A percentile compares a stretch with the other conserved stretches of the same genome.
These are phyloP conservation scores for Pseudomassariella vexata DNA, from an alignment of 2,329 filamentous ascomycete species.

Conservation along the genomic window DNA sequence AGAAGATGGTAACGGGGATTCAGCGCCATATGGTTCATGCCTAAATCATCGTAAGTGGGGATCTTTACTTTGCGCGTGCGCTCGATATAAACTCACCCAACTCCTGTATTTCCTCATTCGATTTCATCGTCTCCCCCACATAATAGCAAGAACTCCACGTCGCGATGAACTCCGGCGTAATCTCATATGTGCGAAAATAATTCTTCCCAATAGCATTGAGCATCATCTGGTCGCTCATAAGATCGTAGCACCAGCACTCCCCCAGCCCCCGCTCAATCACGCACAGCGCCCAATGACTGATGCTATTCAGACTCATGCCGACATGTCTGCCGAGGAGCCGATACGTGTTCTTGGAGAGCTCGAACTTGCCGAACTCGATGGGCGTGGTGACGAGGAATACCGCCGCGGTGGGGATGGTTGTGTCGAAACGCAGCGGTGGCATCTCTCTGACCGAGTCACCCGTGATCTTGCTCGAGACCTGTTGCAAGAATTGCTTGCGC, in stretches of 20 bases:
- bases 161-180: slow-evolving; percentile 19
- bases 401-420: slow-evolving; percentile 12
- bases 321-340: slow-evolving; percentile 20
- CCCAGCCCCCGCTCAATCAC: slow-evolving; percentile 19
- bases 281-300: slow-evolving; percentile 22
- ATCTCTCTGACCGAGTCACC: slow-evolving; percentile 15
- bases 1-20: slow-evolving; percentile 25
- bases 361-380: slow-evolving; percentile 21
- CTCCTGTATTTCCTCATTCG: slow-evolving; percentile 21
- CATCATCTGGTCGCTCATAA: slow-evolving; percentile 24
- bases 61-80: too few relatives aligned
- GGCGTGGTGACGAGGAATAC: slow-evolving; percentile 22
- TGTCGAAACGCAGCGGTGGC: slow-evolving; percentile 15
- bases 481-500: slow-evolving; percentile 15
- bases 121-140: slow-evolving; percentile 24
- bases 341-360: slow-evolving; percentile 19
- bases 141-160: slow-evolving; percentile 25
- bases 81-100: slow-evolving; percentile 16
- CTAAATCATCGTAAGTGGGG: too few relatives aligned
- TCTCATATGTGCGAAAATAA: slow-evolving; percentile 21
- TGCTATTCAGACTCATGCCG: slow-evolving; percentile 22
- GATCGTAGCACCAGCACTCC: slow-evolving; percentile 20
- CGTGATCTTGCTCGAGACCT: slow-evolving; percentile 16
- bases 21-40: slow-evolving; percentile 18
- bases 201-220: slow-evolving; percentile 20